Percentiles rank a stretch among this genome's conserved stretches.
phyloP scores from a whole-genome alignment of 179 eudicot genomes.

The Beta lomatogona region DNA sequence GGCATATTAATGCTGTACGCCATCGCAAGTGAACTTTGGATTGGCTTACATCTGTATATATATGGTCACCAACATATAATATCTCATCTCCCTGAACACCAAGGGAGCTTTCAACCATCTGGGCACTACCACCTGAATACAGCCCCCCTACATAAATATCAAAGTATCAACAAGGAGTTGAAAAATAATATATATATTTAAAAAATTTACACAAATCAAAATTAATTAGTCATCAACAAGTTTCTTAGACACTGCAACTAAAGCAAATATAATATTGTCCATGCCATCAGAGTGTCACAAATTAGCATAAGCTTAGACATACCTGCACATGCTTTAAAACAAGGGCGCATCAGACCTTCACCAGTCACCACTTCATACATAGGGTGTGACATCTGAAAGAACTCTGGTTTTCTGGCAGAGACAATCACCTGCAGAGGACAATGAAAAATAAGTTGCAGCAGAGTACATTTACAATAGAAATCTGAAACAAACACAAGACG shows the following conservation, averaged over 20 bases:
- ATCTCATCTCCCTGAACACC: constrained; percentile 94
- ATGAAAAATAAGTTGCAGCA: constrained; percentile 18
- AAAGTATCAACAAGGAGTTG: constrained; percentile 7
- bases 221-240: background rate
- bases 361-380: constrained; percentile 95
- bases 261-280: background rate
- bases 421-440: constrained; percentile 69
- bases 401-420: constrained; percentile 96
- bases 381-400: constrained; percentile 94
- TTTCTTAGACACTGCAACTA: background rate
- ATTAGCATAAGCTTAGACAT: constrained; percentile 11
- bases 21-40: constrained; percentile 92
- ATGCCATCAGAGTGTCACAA: constrained; percentile 8
- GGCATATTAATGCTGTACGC: constrained; percentile 94
- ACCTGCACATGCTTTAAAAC: constrained; percentile 88
- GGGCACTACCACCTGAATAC: constrained; percentile 98
- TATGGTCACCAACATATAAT: constrained; percentile 94
- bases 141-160: constrained; percentile 63
- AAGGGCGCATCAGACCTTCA: constrained; percentile 97
- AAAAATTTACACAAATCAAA: background rate
- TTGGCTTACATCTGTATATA: constrained; percentile 95
- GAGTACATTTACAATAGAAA: background rate
- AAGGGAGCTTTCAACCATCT: constrained; percentile 92
- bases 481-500: constrained; percentile 5
- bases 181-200: background rate